Conservation (phyloP, 2,329 filamentous ascomycete species). For the Exophiala sideris region DNA sequence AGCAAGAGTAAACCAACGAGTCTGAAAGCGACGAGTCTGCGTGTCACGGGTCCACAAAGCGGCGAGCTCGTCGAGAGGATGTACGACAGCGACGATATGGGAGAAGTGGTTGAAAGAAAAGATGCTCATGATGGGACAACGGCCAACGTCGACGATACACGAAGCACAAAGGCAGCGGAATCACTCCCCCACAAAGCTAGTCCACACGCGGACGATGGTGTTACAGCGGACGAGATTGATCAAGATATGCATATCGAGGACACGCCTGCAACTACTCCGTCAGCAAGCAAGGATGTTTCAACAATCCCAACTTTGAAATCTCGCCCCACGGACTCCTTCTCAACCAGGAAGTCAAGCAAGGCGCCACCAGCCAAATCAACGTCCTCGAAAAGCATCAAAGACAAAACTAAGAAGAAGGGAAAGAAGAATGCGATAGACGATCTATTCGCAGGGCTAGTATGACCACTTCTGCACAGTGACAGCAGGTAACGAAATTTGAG, state of each 20-base stretch:
- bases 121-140: not conserved
- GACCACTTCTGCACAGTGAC: slow-evolving; percentile 15
- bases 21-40: slow-evolving; percentile 8
- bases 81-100: slow-evolving; percentile 22
- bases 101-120: slow-evolving; percentile 20
- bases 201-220: not conserved
- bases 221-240: too few species aligned
- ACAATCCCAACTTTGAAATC: too few species aligned
- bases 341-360: not conserved
- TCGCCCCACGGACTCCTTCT: not conserved
- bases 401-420: slow-evolving; percentile 47
- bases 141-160: not conserved
- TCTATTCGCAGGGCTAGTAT: slow-evolving; percentile 62
- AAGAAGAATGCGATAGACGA: slow-evolving; percentile 68
- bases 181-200: not conserved
- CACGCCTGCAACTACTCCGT: too few species aligned
- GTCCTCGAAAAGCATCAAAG: not conserved
- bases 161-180: too few species aligned
- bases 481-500: not conserved
- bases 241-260: too few species aligned
- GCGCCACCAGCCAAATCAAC: not conserved
- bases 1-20: not conserved
- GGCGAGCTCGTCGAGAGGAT: slow-evolving; percentile 21
- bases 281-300: too few species aligned
- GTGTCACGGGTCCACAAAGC: slow-evolving; percentile 14